Evolutionary conservation across 1,139 yeast species (phyloP).

Genomic region (Blastobotrys elegans): DNA sequence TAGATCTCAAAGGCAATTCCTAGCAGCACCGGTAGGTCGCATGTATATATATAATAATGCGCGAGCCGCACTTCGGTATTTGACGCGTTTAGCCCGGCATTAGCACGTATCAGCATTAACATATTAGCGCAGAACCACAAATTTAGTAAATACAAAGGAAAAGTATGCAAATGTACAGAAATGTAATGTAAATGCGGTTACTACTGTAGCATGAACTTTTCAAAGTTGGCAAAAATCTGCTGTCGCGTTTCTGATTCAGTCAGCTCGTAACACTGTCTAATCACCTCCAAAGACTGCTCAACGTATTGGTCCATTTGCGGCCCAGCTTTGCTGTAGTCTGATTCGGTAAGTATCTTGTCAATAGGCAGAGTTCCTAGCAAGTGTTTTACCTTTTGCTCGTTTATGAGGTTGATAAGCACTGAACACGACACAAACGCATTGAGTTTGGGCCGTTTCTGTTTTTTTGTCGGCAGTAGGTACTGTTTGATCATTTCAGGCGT

Average conservation of each 20-base stretch:
- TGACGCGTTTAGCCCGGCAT: no score
- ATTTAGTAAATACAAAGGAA: no score
- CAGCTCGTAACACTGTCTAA: slow-evolving; percentile 19
- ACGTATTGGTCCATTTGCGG: slow-evolving; percentile 23
- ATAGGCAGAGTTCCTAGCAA: slow-evolving; percentile 36
- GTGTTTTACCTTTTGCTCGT: slow-evolving; percentile 25
- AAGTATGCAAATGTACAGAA: no score
- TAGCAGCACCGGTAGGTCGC: no score
- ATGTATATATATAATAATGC: no score
- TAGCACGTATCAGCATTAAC: no score
- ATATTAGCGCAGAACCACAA: no score
- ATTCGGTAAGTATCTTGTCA: slow-evolving; percentile 46
- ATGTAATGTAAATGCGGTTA: no score
- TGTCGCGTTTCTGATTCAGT: slow-evolving; percentile 12
- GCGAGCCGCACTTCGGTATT: no score
- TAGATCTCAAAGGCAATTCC: no score
- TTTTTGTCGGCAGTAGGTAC: slow-evolving; percentile 48
- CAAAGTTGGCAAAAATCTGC: slow-evolving; percentile 16
- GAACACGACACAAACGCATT: slow-evolving; percentile 50
- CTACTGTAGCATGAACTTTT: slow-evolving; percentile 9
- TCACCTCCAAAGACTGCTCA: slow-evolving; percentile 13
- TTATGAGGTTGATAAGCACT: slow-evolving; percentile 43
- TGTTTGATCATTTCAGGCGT: slow-evolving; percentile 48
- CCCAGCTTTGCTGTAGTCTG: slow-evolving; percentile 42
- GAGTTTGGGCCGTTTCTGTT: slow-evolving; percentile 22